phyloP scores from a whole-genome alignment of 805 yeast species.

The Kazachstania psychrophila region DNA sequence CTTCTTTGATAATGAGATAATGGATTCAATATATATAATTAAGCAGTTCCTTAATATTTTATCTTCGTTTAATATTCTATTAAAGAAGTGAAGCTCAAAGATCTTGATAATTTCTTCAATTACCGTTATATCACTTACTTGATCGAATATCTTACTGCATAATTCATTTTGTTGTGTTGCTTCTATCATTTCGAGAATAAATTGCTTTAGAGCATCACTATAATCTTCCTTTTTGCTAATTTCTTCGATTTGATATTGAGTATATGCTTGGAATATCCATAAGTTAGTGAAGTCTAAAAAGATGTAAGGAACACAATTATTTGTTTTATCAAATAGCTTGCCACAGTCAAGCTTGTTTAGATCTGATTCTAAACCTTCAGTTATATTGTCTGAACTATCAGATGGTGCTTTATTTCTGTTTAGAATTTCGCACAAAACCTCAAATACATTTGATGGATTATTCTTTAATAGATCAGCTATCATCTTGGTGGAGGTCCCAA shows the following conservation, averaged over 20 bases:
- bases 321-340: too few relatives aligned
- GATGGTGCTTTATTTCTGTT: too few relatives aligned
- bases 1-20: constrained; percentile 18
- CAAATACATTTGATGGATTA: not conserved
- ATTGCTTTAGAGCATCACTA: constrained; percentile 5
- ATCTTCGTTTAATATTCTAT: constrained; percentile 9
- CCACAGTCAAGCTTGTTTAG: too few relatives aligned
- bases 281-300: constrained; percentile 25
- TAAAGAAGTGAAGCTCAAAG: constrained; percentile 21
- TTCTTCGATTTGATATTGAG: constrained; percentile 12
- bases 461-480: constrained; percentile 11
- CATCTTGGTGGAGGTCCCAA: constrained; percentile 8
- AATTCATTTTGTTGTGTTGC: constrained; percentile 18
- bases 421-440: not conserved
- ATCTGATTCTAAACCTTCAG: not conserved
- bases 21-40: constrained; percentile 16
- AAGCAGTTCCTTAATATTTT: constrained; percentile 9
- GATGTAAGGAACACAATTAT: constrained; percentile 9
- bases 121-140: constrained; percentile 10
- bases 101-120: constrained; percentile 13
- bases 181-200: constrained; percentile 17
- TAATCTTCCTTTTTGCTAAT: constrained; percentile 1
- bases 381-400: not conserved
- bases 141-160: constrained; percentile 22
- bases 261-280: constrained; percentile 26